phyloP scores from a whole-genome alignment of 116 monocot species.

The Trichopus zeylanicus region DNA sequence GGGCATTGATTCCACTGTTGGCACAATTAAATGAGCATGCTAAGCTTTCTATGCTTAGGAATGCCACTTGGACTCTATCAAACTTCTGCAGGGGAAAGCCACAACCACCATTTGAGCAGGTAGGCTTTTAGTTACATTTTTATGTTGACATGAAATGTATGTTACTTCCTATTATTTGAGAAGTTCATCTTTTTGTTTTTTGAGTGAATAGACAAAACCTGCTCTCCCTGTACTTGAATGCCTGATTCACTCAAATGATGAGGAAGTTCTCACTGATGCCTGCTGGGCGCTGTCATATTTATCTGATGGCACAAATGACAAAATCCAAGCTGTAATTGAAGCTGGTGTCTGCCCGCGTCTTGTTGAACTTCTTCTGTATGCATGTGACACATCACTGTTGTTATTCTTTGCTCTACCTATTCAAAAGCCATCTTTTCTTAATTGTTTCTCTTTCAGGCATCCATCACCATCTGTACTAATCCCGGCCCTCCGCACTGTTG shows the following conservation, averaged over 20 bases:
- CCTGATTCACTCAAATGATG: conserved; percentile 67
- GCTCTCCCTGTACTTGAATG: conserved; percentile 64
- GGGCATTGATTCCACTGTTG: conserved; percentile 65
- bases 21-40: conserved; percentile 68
- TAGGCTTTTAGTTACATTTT: conserved; percentile 4
- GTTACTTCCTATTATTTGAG: too few relatives aligned
- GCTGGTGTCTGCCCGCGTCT: conserved; percentile 53
- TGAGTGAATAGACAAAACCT: conserved; percentile 68
- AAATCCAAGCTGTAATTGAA: conserved; percentile 79
- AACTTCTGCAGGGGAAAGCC: conserved; percentile 95
- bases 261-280: conserved; percentile 77
- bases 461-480: conserved; percentile 75
- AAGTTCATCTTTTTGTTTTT: too few relatives aligned
- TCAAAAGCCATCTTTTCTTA: too few relatives aligned
- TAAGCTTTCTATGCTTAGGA: conserved; percentile 89
- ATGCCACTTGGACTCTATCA: conserved; percentile 95
- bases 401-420: neutral
- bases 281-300: conserved; percentile 79
- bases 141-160: too few relatives aligned
- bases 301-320: conserved; percentile 65
- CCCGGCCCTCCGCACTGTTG: conserved; percentile 79
- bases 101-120: conserved; percentile 87
- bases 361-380: conserved; percentile 10
- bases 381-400: too few relatives aligned
- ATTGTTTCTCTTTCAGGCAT: neutral